These are phyloP conservation scores for Pseudocercospora fuligena DNA, from an alignment of 2,329 filamentous ascomycete species.

Conservation along the genomic window DNA sequence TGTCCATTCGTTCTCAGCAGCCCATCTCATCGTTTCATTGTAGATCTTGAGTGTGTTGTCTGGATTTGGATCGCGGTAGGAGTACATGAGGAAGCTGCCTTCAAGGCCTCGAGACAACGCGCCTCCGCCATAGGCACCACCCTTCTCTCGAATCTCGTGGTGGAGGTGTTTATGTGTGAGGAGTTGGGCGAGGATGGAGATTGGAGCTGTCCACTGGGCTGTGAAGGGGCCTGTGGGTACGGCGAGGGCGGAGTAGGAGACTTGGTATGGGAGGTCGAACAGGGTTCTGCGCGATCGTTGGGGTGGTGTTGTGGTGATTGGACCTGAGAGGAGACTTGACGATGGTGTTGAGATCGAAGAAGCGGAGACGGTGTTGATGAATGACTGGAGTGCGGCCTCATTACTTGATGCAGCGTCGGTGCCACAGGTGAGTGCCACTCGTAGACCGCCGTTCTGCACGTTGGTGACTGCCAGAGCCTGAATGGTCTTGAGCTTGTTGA, in stretches of 20 bases:
- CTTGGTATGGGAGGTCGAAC: conserved; percentile 94
- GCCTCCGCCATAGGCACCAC: conserved; percentile 92
- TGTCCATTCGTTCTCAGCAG: conserved; percentile 78
- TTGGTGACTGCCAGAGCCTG: conserved; percentile 77
- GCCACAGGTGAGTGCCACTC: conserved; percentile 85
- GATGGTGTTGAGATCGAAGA: conserved; percentile 19
- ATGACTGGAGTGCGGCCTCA: conserved; percentile 70
- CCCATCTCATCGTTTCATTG: conserved; percentile 80
- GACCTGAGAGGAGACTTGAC: conserved; percentile 17
- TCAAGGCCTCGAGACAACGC: conserved; percentile 80
- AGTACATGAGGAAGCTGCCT: conserved; percentile 92
- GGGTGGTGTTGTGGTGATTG: conserved; percentile 32
- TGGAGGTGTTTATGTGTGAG: conserved; percentile 96
- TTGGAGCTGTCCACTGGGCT: conserved; percentile 72
- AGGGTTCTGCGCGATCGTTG: conserved; percentile 67
- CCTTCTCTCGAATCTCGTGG: conserved; percentile 96
- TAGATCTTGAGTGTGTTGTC: conserved; percentile 86
- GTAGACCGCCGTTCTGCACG: conserved; percentile 61
- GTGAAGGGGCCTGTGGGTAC: conserved; percentile 84
- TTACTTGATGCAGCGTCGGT: conserved; percentile 72
- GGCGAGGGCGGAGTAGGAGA: conserved; percentile 88
- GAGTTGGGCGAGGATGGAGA: conserved; percentile 88
- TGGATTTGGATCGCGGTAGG: conserved; percentile 95
- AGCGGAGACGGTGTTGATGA: conserved; percentile 57
- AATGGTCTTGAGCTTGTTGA: conserved; percentile 78